phyloP scores from a whole-genome alignment of 306 rosid species.

The Sophora flavescens region DNA sequence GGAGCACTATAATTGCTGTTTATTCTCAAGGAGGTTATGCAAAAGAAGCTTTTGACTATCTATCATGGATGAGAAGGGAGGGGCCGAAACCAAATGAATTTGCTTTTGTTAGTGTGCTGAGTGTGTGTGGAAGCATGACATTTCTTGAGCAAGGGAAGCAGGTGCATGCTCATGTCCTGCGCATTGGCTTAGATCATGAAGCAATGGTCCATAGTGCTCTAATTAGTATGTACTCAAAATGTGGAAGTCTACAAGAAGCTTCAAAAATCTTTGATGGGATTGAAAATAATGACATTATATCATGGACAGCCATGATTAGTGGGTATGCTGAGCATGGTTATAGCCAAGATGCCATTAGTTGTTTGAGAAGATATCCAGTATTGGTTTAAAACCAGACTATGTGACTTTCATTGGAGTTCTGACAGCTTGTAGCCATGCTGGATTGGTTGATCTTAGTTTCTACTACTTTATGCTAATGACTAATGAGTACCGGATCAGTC shows the following conservation, averaged over 20 bases:
- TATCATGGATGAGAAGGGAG: conserved; percentile 79
- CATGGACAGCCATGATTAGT: conserved; percentile 87
- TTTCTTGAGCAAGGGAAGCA: conserved; percentile 84
- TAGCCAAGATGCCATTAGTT: too few species aligned
- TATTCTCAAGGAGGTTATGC: conserved; percentile 83
- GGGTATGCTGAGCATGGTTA: too few species aligned
- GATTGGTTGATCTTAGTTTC: too few species aligned
- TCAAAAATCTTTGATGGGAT: conserved; percentile 55
- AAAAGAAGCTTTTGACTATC: conserved; percentile 70
- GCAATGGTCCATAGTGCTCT: conserved; percentile 72
- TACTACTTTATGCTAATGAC: too few species aligned
- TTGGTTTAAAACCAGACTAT: too few species aligned
- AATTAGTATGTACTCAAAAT: conserved; percentile 76
- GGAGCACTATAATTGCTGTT: conserved; percentile 84
- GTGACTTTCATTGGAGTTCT: too few species aligned
- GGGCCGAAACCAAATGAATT: conserved; percentile 78
- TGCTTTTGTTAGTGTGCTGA: conserved; percentile 73
- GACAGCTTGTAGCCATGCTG: too few species aligned
- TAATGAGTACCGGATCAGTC: too few species aligned
- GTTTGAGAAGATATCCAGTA: too few species aligned
- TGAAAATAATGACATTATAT: conserved; percentile 56
- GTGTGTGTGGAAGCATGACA: conserved; percentile 84
- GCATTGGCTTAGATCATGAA: conserved; percentile 65
- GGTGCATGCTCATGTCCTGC: conserved; percentile 73
- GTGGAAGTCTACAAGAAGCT: conserved; percentile 78